phyloP scores from a whole-genome alignment of 2,329 filamentous ascomycete species.

The Penicillium verrucosum region DNA sequence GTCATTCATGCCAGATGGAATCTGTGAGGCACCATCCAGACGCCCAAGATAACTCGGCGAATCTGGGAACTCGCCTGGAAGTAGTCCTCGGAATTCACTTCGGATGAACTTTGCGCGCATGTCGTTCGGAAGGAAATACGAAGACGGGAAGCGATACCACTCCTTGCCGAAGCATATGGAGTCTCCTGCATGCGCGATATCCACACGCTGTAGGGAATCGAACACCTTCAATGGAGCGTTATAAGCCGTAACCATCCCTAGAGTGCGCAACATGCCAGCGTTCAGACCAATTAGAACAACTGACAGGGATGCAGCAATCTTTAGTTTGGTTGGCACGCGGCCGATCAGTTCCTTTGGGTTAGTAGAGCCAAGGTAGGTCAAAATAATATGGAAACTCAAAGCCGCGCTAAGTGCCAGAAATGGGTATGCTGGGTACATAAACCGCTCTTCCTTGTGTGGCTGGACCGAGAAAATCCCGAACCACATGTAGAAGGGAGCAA shows the following conservation, averaged over 20 bases:
- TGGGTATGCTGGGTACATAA: slow-evolving; percentile 97
- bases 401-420: slow-evolving; percentile 86
- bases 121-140: slow-evolving; percentile 80
- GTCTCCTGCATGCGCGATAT: slow-evolving; percentile 59
- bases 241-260: slow-evolving; percentile 78
- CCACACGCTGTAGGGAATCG: slow-evolving; percentile 46
- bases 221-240: slow-evolving; percentile 71
- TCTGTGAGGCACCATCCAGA: slow-evolving; percentile 79
- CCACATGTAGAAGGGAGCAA: slow-evolving; percentile 91
- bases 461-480: slow-evolving; percentile 85
- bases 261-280: slow-evolving; percentile 66
- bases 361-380: slow-evolving; percentile 69
- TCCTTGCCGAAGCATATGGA: slow-evolving; percentile 90
- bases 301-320: slow-evolving; percentile 60
- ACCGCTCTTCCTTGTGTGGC: slow-evolving; percentile 95
- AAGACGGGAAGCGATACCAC: slow-evolving; percentile 96
- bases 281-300: slow-evolving; percentile 63
- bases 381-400: slow-evolving; percentile 74
- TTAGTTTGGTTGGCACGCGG: slow-evolving; percentile 71
- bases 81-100: slow-evolving; percentile 81
- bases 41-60: slow-evolving; percentile 65
- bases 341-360: slow-evolving; percentile 65
- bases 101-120: slow-evolving; percentile 86
- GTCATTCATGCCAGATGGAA: slow-evolving; percentile 85
- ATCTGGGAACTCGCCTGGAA: slow-evolving; percentile 88